Percentiles rank a stretch among this genome's conserved stretches.
phyloP scores from a whole-genome alignment of 169 alveolate genomes.

The Plasmodium yoelii region DNA sequence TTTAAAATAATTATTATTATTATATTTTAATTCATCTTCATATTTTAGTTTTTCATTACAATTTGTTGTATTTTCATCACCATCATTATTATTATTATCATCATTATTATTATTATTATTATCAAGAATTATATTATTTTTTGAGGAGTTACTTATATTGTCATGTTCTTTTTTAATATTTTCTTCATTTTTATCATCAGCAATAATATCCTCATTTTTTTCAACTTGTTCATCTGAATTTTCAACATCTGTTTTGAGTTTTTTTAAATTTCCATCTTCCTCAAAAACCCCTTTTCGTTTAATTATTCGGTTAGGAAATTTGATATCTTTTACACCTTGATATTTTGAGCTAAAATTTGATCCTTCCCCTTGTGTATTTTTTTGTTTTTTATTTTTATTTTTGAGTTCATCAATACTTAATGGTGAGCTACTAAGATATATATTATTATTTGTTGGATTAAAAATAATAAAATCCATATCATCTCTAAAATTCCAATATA shows the following conservation, averaged over 20 bases:
- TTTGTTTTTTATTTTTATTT: slow-evolving; percentile 17
- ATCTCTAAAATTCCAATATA: slow-evolving; percentile 90
- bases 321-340: slow-evolving; percentile 29
- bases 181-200: not conserved
- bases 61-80: not conserved
- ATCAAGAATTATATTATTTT: not conserved
- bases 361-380: not conserved
- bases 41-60: not conserved
- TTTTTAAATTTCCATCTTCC: slow-evolving; percentile 2
- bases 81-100: slow-evolving; percentile 12
- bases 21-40: slow-evolving; percentile 18
- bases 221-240: not conserved
- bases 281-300: slow-evolving; percentile 31
- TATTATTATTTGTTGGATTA: slow-evolving; percentile 81
- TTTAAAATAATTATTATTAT: slow-evolving; percentile 9
- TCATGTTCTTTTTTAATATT: not conserved
- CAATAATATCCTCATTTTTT: not conserved
- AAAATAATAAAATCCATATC: slow-evolving; percentile 86
- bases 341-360: slow-evolving; percentile 18
- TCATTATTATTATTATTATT: not conserved
- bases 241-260: not conserved
- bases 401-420: slow-evolving; percentile 46
- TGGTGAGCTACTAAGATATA: slow-evolving; percentile 81
- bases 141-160: not conserved
- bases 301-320: slow-evolving; percentile 25